Evolutionary conservation across 345 rosid species (phyloP).

Genomic region (Erodium maritimum): DNA sequence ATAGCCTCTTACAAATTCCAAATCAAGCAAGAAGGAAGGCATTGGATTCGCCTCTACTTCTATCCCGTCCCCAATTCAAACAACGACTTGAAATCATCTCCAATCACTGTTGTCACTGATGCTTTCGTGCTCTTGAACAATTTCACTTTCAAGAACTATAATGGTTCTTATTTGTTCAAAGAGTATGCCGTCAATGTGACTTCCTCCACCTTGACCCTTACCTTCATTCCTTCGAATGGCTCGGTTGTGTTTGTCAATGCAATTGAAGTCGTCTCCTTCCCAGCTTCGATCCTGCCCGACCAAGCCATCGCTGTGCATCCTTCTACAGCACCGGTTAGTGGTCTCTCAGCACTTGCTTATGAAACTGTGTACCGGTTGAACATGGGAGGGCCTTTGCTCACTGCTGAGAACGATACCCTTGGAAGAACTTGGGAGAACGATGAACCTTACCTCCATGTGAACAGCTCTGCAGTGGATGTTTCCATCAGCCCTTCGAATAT

Average conservation of each 20-base stretch:
- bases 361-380: conserved; percentile 87
- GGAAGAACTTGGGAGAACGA: conserved; percentile 94
- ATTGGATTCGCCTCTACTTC: conserved; percentile 97
- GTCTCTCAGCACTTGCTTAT: conserved; percentile 60
- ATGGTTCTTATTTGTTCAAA: conserved; percentile 55
- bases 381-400: conserved; percentile 87
- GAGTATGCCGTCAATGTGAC: conserved; percentile 86
- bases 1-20: conserved; percentile 61
- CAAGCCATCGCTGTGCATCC: conserved; percentile 65
- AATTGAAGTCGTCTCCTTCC: conserved; percentile 80
- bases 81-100: conserved; percentile 46
- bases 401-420: conserved; percentile 77
- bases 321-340: conserved; percentile 35
- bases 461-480: conserved; percentile 66
- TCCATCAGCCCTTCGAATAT: conserved; percentile 57
- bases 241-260: conserved; percentile 87
- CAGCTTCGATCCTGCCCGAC: conserved; percentile 62
- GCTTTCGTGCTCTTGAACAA: conserved; percentile 76
- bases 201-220: conserved; percentile 46
- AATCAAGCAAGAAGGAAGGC: conserved; percentile 60
- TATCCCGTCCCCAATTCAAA: conserved; percentile 42
- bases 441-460: conserved; percentile 58
- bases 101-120: conserved; percentile 56
- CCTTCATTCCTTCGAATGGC: conserved; percentile 59
- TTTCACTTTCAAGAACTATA: conserved; percentile 61